A percentile compares a stretch with the other conserved stretches of the same genome.
phyloP scores from a whole-genome alignment of 805 yeast genomes.

The Zygosaccharomyces pseudorouxii region DNA sequence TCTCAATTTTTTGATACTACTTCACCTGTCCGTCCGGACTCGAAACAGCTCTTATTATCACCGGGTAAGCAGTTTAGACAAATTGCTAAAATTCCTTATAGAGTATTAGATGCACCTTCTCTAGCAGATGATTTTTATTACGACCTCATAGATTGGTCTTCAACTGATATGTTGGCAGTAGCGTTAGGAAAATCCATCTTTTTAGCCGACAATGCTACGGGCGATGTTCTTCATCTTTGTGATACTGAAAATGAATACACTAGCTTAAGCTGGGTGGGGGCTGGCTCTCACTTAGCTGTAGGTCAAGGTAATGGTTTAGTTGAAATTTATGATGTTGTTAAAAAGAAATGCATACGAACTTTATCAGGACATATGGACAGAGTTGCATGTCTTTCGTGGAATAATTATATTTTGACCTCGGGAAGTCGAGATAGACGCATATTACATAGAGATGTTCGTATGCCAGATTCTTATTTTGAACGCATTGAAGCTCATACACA shows the following conservation, averaged over 20 bases:
- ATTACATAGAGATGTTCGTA: slow-evolving; percentile 85
- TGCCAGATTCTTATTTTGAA: slow-evolving; percentile 73
- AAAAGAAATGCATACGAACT: slow-evolving; percentile 75
- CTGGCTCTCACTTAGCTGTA: slow-evolving; percentile 90
- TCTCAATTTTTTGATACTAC: slow-evolving; percentile 61
- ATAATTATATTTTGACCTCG: slow-evolving; percentile 78
- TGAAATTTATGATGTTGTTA: slow-evolving; percentile 91
- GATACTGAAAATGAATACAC: slow-evolving; percentile 75
- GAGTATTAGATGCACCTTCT: slow-evolving; percentile 95
- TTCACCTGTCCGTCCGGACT: slow-evolving; percentile 85
- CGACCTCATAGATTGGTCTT: slow-evolving; percentile 93
- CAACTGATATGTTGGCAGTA: slow-evolving; percentile 81
- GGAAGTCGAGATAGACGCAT: slow-evolving; percentile 86
- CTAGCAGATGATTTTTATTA: slow-evolving; percentile 89
- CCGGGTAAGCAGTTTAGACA: slow-evolving; percentile 77
- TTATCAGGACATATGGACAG: slow-evolving; percentile 88
- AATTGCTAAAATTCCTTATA: slow-evolving; percentile 80
- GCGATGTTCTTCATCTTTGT: slow-evolving; percentile 75
- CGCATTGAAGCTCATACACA: slow-evolving; percentile 75
- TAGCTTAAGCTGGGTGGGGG: slow-evolving; percentile 86
- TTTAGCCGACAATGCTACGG: slow-evolving; percentile 83
- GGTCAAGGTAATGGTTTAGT: slow-evolving; percentile 86
- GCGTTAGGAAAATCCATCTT: slow-evolving; percentile 87
- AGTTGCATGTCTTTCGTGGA: slow-evolving; percentile 90
- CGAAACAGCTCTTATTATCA: slow-evolving; percentile 70